Evolutionary conservation across 768 basidiomycete genomes (phyloP).

Genomic region (Pulveroboletus sp.): DNA sequence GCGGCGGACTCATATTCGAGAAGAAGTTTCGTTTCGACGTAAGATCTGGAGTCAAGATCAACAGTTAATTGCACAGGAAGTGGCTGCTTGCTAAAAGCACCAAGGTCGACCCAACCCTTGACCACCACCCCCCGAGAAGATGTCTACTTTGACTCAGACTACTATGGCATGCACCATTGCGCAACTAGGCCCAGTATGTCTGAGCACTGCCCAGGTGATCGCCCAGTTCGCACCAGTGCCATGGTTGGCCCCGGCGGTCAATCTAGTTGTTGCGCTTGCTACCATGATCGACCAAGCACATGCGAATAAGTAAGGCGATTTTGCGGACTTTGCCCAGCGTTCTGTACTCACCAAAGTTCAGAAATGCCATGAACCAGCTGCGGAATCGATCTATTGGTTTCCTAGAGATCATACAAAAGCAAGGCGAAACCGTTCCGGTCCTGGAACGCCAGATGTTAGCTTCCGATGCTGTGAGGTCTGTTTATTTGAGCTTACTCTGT

Average conservation of each 20-base stretch:
- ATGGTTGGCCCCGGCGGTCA: not conserved
- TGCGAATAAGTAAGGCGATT: not conserved
- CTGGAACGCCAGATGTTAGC: not conserved
- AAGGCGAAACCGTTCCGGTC: not conserved
- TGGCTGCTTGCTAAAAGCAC: not conserved
- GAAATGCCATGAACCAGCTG: not conserved
- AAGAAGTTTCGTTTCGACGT: too few relatives aligned
- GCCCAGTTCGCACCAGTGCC: not conserved
- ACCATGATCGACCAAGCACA: not conserved
- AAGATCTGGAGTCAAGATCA: not conserved
- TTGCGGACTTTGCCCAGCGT: not conserved
- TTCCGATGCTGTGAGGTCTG: not conserved
- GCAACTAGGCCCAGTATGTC: not conserved
- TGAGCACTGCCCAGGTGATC: not conserved
- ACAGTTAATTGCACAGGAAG: not conserved
- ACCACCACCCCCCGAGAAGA: too few relatives aligned
- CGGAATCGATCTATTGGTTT: not conserved
- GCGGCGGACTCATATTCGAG: too few relatives aligned
- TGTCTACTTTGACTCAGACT: too few relatives aligned
- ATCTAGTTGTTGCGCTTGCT: not conserved
- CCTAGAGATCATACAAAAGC: not conserved
- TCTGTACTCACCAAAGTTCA: not conserved
- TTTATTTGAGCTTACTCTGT: not conserved
- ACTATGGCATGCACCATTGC: not conserved
- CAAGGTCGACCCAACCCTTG: not conserved